These are phyloP conservation scores for Vicia villosa DNA, from an alignment of 306 rosid genomes.

Conservation along the genomic window DNA sequence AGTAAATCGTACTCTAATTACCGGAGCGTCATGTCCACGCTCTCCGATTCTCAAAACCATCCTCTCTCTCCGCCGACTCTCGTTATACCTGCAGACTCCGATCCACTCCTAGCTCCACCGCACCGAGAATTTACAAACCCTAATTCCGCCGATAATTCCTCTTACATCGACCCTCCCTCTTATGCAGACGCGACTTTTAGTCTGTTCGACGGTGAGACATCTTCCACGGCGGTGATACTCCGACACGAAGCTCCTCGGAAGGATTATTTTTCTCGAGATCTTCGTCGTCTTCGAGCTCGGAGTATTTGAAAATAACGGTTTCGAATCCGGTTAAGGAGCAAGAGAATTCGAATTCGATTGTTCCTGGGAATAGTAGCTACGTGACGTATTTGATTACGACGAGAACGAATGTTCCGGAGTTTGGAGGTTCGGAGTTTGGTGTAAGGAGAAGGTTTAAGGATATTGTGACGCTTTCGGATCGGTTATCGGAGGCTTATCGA, in stretches of 20 bases:
- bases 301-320: conserved; percentile 70
- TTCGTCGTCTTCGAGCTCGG: conserved; percentile 49
- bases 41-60: conserved; percentile 44
- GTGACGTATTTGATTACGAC: conserved; percentile 86
- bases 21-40: conserved; percentile 79
- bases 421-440: conserved; percentile 71
- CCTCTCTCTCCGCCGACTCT: conserved; percentile 49
- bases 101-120: conserved; percentile 59
- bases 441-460: conserved; percentile 85
- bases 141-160: conserved; percentile 43
- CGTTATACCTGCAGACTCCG: conserved; percentile 37
- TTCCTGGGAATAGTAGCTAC: conserved; percentile 70
- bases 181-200: conserved; percentile 64
- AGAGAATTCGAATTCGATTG: conserved; percentile 75
- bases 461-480: conserved; percentile 79
- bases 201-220: conserved; percentile 51
- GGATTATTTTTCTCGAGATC: conserved; percentile 56
- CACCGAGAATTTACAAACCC: conserved; percentile 39
- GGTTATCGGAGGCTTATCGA: conserved; percentile 82
- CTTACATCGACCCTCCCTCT: conserved; percentile 64
- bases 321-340: conserved; percentile 89
- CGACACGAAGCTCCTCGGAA: conserved; percentile 54
- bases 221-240: conserved; percentile 57
- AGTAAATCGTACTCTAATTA: conserved; percentile 55
- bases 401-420: conserved; percentile 70